Evolutionary conservation across 495 filamentous ascomycete species (phyloP).

Genomic region (Tuber melanosporum): DNA sequence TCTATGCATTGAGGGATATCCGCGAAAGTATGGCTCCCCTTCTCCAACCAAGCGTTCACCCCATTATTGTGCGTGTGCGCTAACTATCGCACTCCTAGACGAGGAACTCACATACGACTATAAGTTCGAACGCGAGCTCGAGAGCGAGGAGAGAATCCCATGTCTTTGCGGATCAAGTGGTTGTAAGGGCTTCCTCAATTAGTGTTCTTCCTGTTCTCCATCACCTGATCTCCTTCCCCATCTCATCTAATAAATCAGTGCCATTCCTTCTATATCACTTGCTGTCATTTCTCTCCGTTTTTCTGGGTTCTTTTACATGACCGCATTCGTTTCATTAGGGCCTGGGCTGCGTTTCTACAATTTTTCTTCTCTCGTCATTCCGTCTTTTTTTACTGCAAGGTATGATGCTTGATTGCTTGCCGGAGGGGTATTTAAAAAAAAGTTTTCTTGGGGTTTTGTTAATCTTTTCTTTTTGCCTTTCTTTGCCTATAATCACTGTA

Average conservation of each 20-base stretch:
- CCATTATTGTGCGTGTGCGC: constrained; percentile 28
- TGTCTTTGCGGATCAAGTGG: constrained; percentile 91
- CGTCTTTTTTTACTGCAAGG: not conserved
- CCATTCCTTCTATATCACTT: not conserved
- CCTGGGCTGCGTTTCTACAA: constrained; percentile 9
- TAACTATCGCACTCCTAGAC: constrained; percentile 57
- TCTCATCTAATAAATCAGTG: not conserved
- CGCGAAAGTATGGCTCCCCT: constrained; percentile 66
- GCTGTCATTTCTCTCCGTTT: not conserved
- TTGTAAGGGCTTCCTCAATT: constrained; percentile 99
- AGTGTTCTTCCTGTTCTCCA: constrained; percentile 33
- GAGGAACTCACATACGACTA: constrained; percentile 99
- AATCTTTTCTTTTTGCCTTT: constrained; percentile 16
- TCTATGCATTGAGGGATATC: constrained; percentile 94
- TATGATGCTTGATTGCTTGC: not conserved
- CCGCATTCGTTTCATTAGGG: constrained; percentile 25
- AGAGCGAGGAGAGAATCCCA: constrained; percentile 88
- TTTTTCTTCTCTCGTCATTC: not conserved
- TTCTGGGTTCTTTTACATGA: constrained; percentile 7
- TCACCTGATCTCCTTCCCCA: constrained; percentile 8
- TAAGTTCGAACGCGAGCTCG: constrained; percentile 97
- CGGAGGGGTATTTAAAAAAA: constrained; percentile 19
- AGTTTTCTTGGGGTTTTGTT: constrained; percentile 16
- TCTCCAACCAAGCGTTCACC: not conserved
- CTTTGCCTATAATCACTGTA: constrained; percentile 14